Evolutionary conservation across 2,329 filamentous ascomycete species (phyloP).

Genomic region (Cordyceps javanica): DNA sequence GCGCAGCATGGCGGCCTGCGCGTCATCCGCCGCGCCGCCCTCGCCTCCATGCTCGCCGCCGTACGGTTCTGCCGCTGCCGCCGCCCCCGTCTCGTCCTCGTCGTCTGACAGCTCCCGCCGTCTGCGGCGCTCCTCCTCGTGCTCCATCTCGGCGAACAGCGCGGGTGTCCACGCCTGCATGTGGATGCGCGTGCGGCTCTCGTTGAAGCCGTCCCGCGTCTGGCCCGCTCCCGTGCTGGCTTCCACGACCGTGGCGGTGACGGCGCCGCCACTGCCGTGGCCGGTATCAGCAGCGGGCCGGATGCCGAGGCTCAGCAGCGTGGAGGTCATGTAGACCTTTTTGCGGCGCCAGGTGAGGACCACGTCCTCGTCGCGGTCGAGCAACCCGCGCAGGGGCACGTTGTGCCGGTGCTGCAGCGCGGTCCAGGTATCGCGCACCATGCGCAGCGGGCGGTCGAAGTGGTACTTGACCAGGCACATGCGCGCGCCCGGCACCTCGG

Average conservation of each 20-base stretch:
- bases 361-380: constrained; percentile 43
- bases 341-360: constrained; percentile 76
- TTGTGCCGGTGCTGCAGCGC: constrained; percentile 46
- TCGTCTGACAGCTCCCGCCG: constrained; percentile 33
- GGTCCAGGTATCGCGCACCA: constrained; percentile 66
- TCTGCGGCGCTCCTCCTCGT: constrained; percentile 40
- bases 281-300: constrained; percentile 32
- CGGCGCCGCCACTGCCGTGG: constrained; percentile 30
- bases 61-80: constrained; percentile 27
- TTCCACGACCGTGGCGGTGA: too few relatives aligned
- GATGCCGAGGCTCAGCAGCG: constrained; percentile 62
- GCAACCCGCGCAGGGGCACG: constrained; percentile 21
- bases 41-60: constrained; percentile 16
- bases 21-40: constrained; percentile 12
- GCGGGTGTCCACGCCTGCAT: constrained; percentile 73
- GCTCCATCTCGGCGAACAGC: constrained; percentile 44
- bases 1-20: constrained; percentile 35
- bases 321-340: constrained; percentile 69
- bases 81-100: too few relatives aligned
- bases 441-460: constrained; percentile 59
- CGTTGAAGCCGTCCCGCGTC: constrained; percentile 39
- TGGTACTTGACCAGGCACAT: constrained; percentile 55
- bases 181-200: constrained; percentile 55
- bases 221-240: too few relatives aligned
- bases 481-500: constrained; percentile 54